phyloP scores from a whole-genome alignment of 352 stramenopile genomes.

The Elongisporangium anandrum region DNA sequence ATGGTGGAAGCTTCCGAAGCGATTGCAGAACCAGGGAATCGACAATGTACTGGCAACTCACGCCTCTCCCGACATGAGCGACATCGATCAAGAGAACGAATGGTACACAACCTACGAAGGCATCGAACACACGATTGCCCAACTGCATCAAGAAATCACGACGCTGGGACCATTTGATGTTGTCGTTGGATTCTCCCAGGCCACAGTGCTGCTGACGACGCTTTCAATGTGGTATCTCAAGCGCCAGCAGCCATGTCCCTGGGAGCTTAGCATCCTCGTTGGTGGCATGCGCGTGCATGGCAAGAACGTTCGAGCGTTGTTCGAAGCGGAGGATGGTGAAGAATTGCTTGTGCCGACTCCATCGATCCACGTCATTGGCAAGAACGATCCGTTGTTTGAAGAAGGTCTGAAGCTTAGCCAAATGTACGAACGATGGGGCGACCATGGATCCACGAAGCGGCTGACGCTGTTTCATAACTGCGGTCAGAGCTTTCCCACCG shows the following conservation, averaged over 20 bases:
- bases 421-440: slow-evolving; percentile 28
- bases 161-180: slow-evolving; percentile 34
- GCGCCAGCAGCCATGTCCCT: slow-evolving; percentile 21
- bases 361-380: slow-evolving; percentile 46
- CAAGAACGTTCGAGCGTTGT: slow-evolving; percentile 14
- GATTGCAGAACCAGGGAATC: slow-evolving; percentile 5
- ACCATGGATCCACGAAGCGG: slow-evolving; percentile 4
- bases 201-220: slow-evolving; percentile 27
- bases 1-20: slow-evolving; percentile 30
- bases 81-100: slow-evolving; percentile 1
- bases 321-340: slow-evolving; percentile 12
- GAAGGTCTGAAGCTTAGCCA: slow-evolving; percentile 20
- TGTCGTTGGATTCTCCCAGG: slow-evolving; percentile 49
- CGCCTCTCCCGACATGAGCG: not conserved
- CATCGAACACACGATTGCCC: slow-evolving; percentile 24
- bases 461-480: slow-evolving; percentile 28
- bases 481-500: slow-evolving; percentile 32
- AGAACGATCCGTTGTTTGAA: slow-evolving; percentile 27
- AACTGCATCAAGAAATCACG: slow-evolving; percentile 26
- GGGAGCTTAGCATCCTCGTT: slow-evolving; percentile 32
- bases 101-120: slow-evolving; percentile 21
- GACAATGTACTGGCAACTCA: not conserved
- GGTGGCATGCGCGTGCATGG: slow-evolving; percentile 27
- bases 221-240: slow-evolving; percentile 21
- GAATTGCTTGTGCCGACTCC: slow-evolving; percentile 16